These are phyloP conservation scores for Blastocystis sp. DNA, from an alignment of 352 stramenopile genomes.

Conservation along the genomic window DNA sequence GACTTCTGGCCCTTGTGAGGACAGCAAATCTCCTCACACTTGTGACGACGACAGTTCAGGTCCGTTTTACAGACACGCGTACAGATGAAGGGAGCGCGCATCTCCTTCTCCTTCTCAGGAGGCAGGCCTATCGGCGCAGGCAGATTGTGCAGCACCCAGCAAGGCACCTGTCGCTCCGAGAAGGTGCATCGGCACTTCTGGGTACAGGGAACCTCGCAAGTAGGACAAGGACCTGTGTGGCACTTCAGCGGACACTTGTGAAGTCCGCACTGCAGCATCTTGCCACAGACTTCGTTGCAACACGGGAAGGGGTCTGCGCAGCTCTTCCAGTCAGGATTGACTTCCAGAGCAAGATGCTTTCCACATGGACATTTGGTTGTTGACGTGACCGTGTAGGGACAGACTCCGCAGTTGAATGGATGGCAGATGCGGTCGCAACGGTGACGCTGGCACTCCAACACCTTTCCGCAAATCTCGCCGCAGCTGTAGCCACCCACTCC, in stretches of 20 bases:
- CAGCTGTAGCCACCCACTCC: constrained; percentile 56
- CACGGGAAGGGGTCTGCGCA: constrained; percentile 60
- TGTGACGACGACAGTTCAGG: constrained; percentile 34
- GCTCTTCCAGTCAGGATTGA: constrained; percentile 29
- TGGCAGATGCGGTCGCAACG: constrained; percentile 60
- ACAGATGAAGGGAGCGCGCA: constrained; percentile 51
- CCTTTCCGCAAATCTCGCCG: constrained; percentile 38
- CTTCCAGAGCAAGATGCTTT: constrained; percentile 34
- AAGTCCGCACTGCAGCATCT: constrained; percentile 51
- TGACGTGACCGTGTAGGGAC: constrained; percentile 3
- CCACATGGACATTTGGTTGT: constrained; percentile 30
- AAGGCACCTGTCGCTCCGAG: constrained; percentile 42
- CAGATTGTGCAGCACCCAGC: constrained; percentile 23
- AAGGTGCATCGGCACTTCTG: constrained; percentile 57
- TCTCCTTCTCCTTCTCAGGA: background rate
- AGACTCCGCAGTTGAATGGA: constrained; percentile 54
- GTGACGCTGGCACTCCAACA: constrained; percentile 52
- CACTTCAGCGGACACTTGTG: constrained; percentile 43
- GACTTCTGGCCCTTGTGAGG: constrained; percentile 49
- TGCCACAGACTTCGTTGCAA: constrained; percentile 62
- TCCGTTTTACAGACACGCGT: constrained; percentile 53
- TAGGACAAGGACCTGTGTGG: constrained; percentile 43
- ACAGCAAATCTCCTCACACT: constrained; percentile 51
- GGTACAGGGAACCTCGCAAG: background rate
- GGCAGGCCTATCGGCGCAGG: background rate